A percentile compares a stretch with the other conserved stretches of the same genome.
Conservation (phyloP, 495 filamentous ascomycete species). For the Penicillium paradoxum region DNA sequence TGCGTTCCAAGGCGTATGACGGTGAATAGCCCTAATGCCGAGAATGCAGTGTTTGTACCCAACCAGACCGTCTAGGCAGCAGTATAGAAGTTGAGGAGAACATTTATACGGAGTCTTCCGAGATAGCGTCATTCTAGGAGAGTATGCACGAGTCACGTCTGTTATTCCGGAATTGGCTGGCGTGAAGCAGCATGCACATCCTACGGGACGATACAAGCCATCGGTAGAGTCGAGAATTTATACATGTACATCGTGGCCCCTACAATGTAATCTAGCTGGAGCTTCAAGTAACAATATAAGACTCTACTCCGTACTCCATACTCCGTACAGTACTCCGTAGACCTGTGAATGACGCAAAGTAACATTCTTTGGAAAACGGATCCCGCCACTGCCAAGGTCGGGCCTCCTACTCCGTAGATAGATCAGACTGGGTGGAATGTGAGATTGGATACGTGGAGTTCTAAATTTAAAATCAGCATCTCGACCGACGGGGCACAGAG, state of each 20-base stretch:
- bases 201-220: no score
- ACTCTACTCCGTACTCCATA: no score
- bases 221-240: no score
- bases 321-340: no score
- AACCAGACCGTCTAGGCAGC: background rate
- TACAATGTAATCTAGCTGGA: no score
- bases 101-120: no score
- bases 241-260: no score
- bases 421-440: constrained; percentile 11
- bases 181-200: no score
- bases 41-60: background rate
- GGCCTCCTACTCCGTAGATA: background rate
- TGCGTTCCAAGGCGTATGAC: background rate
- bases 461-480: background rate
- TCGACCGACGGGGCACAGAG: background rate
- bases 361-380: background rate
- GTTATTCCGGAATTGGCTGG: no score
- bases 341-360: constrained; percentile 1
- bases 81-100: background rate
- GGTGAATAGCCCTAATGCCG: background rate
- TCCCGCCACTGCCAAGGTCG: background rate
- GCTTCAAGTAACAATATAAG: no score
- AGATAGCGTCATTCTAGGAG: background rate
- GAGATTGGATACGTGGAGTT: background rate
- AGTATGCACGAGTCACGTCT: no score